Base-by-base conservation (phyloP, 1,284 basidiomycete genomes). In the Cryptococcus sp. region DNA sequence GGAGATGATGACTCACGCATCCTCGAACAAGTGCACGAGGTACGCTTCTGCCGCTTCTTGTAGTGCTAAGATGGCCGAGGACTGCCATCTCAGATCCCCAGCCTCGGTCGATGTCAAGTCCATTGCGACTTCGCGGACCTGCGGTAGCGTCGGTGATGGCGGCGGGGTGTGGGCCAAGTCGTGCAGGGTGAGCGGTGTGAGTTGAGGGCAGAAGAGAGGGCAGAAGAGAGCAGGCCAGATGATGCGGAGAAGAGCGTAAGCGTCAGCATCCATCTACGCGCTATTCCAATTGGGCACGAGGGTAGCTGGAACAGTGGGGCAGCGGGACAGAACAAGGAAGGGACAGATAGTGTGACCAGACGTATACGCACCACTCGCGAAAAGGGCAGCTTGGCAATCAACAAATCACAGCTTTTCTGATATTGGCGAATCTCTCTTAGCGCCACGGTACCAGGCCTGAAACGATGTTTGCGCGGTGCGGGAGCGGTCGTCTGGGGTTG, bases 1-100 rank as follows among this genome's bases (percentile, higher is more conserved):
- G 51, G 47, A 35, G 38, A 49, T 47, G 31, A 35, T 25, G 22
- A 88, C 92, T 81, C 76, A 95, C 89, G 93, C 90, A 78, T 97
- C 93, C 79, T 97, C 93, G 67, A 97, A 96, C 42, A 97, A 80
- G 80, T 96, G 93, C 16, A 97, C 90, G 15, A 97, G 82, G 70
- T 87, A 97, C 16, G 93, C 93, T 78, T 97, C 93, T 25, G 92
- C 91, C 10, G 93, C 93, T 79, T 97, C 93, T 73, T 97, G 93
- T 57, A 97, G 79, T 2, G 94, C 94, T 61, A 93, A 75, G 55
- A 97, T 83, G 5, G 93, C 93, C 13, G 90, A 90, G 61, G 86
- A 89, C 77, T 97, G 93, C 93, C 93, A 97, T 49, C 93, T 84
- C 55, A 96, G 78, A 44, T 82, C 83, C 35, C 82, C 83, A 57